Percentiles rank a stretch among this genome's conserved stretches.
These are phyloP conservation scores for Forsythia viridissima DNA, from an alignment of 257 asterid genomes.

Conservation along the genomic window DNA sequence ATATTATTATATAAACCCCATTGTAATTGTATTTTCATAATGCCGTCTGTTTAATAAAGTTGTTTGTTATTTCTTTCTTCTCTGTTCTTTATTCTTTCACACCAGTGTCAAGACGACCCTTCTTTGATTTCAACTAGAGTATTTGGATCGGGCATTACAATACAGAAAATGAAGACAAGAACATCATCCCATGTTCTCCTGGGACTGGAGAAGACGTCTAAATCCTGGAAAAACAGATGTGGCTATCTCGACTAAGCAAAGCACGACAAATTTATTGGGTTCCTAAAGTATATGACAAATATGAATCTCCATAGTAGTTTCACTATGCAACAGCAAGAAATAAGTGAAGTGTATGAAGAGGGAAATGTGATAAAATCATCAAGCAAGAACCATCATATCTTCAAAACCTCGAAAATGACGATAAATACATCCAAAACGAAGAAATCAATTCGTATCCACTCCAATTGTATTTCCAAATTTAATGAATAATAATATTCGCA, in stretches of 20 bases:
- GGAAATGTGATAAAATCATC: background rate
- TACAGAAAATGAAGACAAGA: background rate
- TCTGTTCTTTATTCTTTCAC: no score
- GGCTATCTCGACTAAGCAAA: background rate
- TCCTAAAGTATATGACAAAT: no score
- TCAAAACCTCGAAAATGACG: background rate
- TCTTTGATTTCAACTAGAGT: no score
- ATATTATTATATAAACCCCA: no score
- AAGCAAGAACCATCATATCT: background rate
- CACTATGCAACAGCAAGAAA: no score
- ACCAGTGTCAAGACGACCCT: background rate
- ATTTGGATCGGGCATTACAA: background rate
- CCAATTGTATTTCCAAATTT: slow-evolving; percentile 25
- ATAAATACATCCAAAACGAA: background rate
- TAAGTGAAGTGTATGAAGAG: background rate
- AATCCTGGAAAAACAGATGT: background rate
- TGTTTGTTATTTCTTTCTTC: no score
- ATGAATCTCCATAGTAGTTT: background rate
- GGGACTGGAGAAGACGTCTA: background rate
- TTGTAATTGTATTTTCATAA: no score
- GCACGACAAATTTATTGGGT: background rate
- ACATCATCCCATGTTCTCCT: background rate
- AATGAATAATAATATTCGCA: slow-evolving; percentile 33
- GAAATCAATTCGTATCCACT: slow-evolving; percentile 17
- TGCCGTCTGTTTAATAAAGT: no score